phyloP scores from a whole-genome alignment of 768 basidiomycete genomes.

The Kondoa malvinella region DNA sequence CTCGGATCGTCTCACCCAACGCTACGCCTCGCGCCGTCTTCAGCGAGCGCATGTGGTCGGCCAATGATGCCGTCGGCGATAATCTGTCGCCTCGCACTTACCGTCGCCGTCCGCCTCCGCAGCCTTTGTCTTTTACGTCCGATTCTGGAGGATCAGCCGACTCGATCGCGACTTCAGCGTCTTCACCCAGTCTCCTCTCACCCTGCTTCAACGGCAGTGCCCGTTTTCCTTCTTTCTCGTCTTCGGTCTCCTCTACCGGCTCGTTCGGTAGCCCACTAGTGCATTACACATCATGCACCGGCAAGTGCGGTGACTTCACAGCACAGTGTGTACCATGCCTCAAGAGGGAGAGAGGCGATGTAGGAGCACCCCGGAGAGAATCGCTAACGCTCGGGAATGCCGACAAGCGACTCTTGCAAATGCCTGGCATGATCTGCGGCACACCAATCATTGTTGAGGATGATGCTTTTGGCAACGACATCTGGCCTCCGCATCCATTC shows the following conservation, averaged over 20 bases:
- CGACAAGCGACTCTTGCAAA: not conserved
- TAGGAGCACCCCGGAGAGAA: slow-evolving; percentile 3
- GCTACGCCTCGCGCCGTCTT: not conserved
- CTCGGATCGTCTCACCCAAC: not conserved
- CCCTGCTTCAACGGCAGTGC: slow-evolving; percentile 5
- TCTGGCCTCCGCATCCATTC: slow-evolving; percentile 18
- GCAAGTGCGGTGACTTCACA: slow-evolving; percentile 10
- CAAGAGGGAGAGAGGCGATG: not conserved
- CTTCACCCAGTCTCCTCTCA: not conserved
- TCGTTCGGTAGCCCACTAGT: slow-evolving; percentile 4
- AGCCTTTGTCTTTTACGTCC: not conserved
- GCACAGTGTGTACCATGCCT: slow-evolving; percentile 11
- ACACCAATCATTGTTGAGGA: not conserved
- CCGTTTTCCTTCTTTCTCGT: slow-evolving; percentile 11
- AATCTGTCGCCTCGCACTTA: not conserved
- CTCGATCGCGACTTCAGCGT: not conserved
- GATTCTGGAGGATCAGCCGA: not conserved
- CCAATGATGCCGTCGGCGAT: not conserved
- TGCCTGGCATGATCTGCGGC: not conserved
- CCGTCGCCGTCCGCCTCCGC: slow-evolving; percentile 9
- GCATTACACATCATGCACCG: slow-evolving; percentile 11
- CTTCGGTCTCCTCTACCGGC: slow-evolving; percentile 9
- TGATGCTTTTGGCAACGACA: slow-evolving; percentile 2
- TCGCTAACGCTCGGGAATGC: not conserved
- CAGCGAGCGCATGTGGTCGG: not conserved